phyloP scores from a whole-genome alignment of 1,139 yeast species.

The Yamadazyma diddensiae region DNA sequence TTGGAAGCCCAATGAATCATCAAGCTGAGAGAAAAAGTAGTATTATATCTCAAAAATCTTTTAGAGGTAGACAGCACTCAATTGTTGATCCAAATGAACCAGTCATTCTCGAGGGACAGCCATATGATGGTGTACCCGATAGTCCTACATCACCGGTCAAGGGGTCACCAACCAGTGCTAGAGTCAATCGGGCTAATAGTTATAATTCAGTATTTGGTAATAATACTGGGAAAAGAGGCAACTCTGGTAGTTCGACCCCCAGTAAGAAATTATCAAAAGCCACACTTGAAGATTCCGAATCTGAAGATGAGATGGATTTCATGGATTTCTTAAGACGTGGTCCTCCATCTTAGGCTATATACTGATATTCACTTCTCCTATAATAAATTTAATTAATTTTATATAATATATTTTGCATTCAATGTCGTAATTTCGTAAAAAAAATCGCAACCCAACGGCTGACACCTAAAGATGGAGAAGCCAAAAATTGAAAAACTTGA shows the following conservation, averaged over 20 bases:
- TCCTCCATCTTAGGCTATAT: slow-evolving; percentile 20
- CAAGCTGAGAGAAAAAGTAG: slow-evolving; percentile 11
- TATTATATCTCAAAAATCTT: slow-evolving; percentile 11
- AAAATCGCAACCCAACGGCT: too few relatives aligned
- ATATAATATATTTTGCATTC: too few relatives aligned
- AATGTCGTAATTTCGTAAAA: too few relatives aligned
- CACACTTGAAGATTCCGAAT: slow-evolving; percentile 12
- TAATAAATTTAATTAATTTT: background rate
- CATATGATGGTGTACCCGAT: slow-evolving; percentile 7
- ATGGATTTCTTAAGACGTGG: slow-evolving; percentile 47
- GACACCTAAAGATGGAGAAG: slow-evolving; percentile 13
- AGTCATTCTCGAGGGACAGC: slow-evolving; percentile 16
- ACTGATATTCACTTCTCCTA: background rate
- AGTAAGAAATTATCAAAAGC: slow-evolving; percentile 12
- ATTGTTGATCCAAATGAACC: slow-evolving; percentile 16
- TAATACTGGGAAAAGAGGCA: slow-evolving; percentile 7
- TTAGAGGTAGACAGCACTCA: slow-evolving; percentile 16
- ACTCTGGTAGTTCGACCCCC: slow-evolving; percentile 15
- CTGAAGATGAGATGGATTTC: slow-evolving; percentile 44
- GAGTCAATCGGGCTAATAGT: slow-evolving; percentile 10
- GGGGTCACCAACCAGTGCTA: slow-evolving; percentile 2
- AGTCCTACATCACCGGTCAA: slow-evolving; percentile 7
- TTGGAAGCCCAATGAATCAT: slow-evolving; percentile 1
- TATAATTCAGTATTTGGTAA: slow-evolving; percentile 13
- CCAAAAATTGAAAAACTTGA: background rate